Conservation (phyloP, 2,329 filamentous ascomycete species). For the Aspergillus vadensis region DNA sequence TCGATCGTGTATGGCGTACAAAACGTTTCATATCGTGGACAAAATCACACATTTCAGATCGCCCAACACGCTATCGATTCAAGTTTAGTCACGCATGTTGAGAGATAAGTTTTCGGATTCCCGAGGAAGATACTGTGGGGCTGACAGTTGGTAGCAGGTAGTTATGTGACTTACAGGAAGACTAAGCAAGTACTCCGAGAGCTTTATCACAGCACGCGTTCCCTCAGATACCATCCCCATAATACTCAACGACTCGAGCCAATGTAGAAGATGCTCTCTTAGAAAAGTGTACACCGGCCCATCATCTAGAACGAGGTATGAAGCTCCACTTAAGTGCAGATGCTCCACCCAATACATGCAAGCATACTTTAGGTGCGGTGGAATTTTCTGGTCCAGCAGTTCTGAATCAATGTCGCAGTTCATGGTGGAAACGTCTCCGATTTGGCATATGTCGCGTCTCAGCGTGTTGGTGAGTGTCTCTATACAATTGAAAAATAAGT, state of each 20-base stretch:
- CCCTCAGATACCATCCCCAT: too few relatives aligned
- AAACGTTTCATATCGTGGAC: conserved; percentile 2
- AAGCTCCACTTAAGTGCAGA: not conserved
- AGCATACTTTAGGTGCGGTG: conserved; percentile 4
- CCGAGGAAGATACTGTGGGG: not conserved
- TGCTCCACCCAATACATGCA: conserved; percentile 6
- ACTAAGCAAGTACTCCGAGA: too few relatives aligned
- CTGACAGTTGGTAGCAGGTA: too few relatives aligned
- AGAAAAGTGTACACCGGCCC: not conserved
- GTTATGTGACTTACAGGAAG: too few relatives aligned
- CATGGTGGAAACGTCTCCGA: not conserved
- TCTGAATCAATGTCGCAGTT: not conserved
- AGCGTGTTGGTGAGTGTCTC: not conserved
- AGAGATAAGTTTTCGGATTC: not conserved
- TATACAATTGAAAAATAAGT: not conserved
- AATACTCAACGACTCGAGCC: not conserved
- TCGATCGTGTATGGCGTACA: not conserved
- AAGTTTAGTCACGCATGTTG: not conserved
- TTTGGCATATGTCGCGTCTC: not conserved
- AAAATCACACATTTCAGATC: not conserved
- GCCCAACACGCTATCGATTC: not conserved
- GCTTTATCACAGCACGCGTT: too few relatives aligned
- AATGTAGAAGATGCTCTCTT: not conserved
- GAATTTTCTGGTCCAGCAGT: not conserved
- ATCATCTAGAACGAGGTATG: not conserved